Percentiles rank a stretch among this genome's conserved stretches.
These are phyloP conservation scores for Diaporthe eres DNA, from an alignment of 2,329 filamentous ascomycete genomes.

Conservation along the genomic window DNA sequence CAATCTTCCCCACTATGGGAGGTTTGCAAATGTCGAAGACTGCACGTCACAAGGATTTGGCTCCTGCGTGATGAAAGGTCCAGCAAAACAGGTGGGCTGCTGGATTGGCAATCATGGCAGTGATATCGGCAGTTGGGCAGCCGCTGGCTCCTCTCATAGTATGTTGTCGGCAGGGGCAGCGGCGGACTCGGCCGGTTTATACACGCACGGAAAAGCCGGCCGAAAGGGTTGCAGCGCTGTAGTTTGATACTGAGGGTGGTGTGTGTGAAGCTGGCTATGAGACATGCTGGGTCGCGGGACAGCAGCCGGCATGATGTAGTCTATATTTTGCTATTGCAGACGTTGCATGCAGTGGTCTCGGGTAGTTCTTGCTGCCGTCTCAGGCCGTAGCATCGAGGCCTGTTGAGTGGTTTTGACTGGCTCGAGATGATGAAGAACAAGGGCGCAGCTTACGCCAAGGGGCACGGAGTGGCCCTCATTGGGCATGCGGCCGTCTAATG, in stretches of 20 bases:
- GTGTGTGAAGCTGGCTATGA: not conserved
- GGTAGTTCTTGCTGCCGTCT: not conserved
- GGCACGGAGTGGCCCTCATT: not conserved
- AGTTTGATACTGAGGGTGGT: not conserved
- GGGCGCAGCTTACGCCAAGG: slow-evolving; percentile 5
- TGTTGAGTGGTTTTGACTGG: not conserved
- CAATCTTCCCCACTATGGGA: not conserved
- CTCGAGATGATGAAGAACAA: not conserved
- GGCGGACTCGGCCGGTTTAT: too few relatives aligned
- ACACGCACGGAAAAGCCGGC: not conserved
- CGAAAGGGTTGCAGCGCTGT: not conserved
- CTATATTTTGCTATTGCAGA: not conserved
- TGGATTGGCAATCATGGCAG: not conserved
- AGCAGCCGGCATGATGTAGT: not conserved
- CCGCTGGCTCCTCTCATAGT: not conserved
- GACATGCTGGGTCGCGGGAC: not conserved
- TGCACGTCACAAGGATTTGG: not conserved
- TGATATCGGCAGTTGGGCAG: not conserved
- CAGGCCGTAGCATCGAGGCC: not conserved
- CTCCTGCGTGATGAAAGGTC: not conserved
- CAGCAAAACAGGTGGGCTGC: not conserved
- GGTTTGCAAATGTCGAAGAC: not conserved
- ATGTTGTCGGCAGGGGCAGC: not conserved
- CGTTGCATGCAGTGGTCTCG: slow-evolving; percentile 1
- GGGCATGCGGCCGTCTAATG: not conserved